Conservation (phyloP, 352 stramenopile genomes). For the Phytophthora hibernalis region DNA sequence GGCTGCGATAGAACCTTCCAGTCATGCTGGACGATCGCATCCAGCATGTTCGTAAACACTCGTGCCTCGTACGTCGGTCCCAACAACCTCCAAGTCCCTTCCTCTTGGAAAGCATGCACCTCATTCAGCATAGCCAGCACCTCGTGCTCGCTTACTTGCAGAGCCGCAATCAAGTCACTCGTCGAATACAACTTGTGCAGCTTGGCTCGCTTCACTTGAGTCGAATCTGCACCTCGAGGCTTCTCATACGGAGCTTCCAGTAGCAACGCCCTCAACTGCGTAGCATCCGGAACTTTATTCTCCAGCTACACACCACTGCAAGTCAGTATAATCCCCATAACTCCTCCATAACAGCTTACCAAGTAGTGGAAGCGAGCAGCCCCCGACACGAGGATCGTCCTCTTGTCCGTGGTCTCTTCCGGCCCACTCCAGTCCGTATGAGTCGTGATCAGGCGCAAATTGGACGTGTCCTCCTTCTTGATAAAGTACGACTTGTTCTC, state of each 20-base stretch:
- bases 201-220: conserved; percentile 55
- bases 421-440: conserved; percentile 57
- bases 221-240: conserved; percentile 6
- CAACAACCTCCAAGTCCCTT: conserved; percentile 72
- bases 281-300: conserved; percentile 62
- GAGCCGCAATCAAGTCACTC: conserved; percentile 55
- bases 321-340: not conserved
- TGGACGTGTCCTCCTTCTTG: conserved; percentile 85
- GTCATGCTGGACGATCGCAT: conserved; percentile 76
- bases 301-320: conserved; percentile 52
- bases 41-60: conserved; percentile 80
- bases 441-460: conserved; percentile 73
- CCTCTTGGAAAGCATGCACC: conserved; percentile 78
- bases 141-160: conserved; percentile 77
- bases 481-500: conserved; percentile 73
- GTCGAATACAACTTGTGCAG: conserved; percentile 67
- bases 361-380: conserved; percentile 73
- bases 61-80: conserved; percentile 57
- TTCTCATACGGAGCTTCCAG: conserved; percentile 72
- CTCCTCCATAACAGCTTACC: conserved; percentile 29
- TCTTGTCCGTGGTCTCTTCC: conserved; percentile 28
- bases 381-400: conserved; percentile 58
- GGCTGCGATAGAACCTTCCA: conserved; percentile 56
- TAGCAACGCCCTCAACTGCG: conserved; percentile 65
- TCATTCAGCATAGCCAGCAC: conserved; percentile 63